A percentile compares a stretch with the other conserved stretches of the same genome.
These are phyloP conservation scores for Pascua guehoae DNA, from an alignment of 1,284 basidiomycete genomes.

Conservation along the genomic window DNA sequence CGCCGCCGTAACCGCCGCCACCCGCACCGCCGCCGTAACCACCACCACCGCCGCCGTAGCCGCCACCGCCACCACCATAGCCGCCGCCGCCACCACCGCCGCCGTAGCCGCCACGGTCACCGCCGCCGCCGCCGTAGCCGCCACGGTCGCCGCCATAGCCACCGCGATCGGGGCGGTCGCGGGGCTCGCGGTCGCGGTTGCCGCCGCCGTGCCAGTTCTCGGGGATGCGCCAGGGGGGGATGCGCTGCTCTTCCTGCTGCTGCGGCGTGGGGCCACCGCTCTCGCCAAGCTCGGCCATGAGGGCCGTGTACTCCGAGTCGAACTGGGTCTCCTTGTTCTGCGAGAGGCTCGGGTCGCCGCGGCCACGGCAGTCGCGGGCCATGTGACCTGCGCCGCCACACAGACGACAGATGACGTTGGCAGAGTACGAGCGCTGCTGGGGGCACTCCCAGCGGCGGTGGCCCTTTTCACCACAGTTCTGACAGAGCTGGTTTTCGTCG, in stretches of 20 bases:
- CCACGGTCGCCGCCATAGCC: conserved; percentile 27
- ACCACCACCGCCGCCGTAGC: conserved; percentile 7
- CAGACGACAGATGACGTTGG: conserved; percentile 94
- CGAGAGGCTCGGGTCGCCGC: conserved; percentile 49
- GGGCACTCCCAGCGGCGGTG: conserved; percentile 97
- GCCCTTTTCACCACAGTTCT: conserved; percentile 81
- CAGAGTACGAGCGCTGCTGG: conserved; percentile 91
- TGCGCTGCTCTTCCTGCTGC: conserved; percentile 31
- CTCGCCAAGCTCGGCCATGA: conserved; percentile 98
- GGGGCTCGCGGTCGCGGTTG: conserved; percentile 18
- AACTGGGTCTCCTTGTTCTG: conserved; percentile 56
- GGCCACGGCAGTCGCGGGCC: conserved; percentile 85
- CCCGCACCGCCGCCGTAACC: conserved; percentile 14
- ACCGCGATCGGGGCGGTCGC: conserved; percentile 18
- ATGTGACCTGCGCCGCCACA: conserved; percentile 93
- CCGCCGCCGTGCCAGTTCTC: conserved; percentile 50
- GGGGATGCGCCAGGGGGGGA: conserved; percentile 54
- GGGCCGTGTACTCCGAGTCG: conserved; percentile 93
- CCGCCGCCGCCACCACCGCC: conserved; percentile 17
- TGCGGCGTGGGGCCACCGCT: conserved; percentile 52
- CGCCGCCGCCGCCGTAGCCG: conserved; percentile 19
- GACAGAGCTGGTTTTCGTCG: conserved; percentile 98
- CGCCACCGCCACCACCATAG: conserved; percentile 8
- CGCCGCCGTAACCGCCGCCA: conserved; percentile 11
- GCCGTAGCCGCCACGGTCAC: conserved; percentile 1